A percentile compares a stretch with the other conserved stretches of the same genome.
phyloP scores from a whole-genome alignment of 2,329 filamentous ascomycete genomes.

The Trichothecium sympodiale region DNA sequence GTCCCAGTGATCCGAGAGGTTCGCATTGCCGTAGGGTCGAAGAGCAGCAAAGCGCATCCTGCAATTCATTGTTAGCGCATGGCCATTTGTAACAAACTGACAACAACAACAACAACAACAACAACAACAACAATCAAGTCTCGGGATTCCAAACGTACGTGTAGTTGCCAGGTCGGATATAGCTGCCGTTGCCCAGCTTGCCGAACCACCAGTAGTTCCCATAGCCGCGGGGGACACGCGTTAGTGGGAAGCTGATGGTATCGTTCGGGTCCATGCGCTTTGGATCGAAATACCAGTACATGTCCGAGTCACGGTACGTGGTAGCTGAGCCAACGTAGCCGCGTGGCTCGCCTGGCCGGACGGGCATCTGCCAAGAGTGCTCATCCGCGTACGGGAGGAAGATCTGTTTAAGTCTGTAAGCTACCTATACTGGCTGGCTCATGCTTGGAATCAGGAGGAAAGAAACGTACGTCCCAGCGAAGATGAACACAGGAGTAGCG shows the following conservation, averaged over 20 bases:
- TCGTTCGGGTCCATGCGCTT: slow-evolving; percentile 23
- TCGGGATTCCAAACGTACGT: too few relatives aligned
- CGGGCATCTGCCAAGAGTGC: slow-evolving; percentile 29
- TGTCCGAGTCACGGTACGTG: slow-evolving; percentile 21
- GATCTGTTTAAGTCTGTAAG: slow-evolving; percentile 15
- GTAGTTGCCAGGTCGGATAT: slow-evolving; percentile 28
- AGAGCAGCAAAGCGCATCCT: slow-evolving; percentile 30
- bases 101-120: too few relatives aligned
- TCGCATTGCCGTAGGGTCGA: slow-evolving; percentile 28
- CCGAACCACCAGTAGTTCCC: slow-evolving; percentile 30
- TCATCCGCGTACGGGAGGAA: slow-evolving; percentile 27
- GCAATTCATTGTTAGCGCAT: not conserved
- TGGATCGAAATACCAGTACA: slow-evolving; percentile 23
- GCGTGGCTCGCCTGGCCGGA: slow-evolving; percentile 18
- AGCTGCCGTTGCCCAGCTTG: slow-evolving; percentile 27
- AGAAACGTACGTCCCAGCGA: slow-evolving; percentile 21
- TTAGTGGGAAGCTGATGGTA: slow-evolving; percentile 25
- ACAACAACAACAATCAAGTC: too few relatives aligned
- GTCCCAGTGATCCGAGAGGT: slow-evolving; percentile 30
- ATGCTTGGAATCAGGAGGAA: not conserved
- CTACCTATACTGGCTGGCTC: not conserved
- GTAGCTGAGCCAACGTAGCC: slow-evolving; percentile 32
- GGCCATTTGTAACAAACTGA: not conserved
- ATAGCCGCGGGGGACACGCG: slow-evolving; percentile 19
- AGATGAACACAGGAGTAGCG: slow-evolving; percentile 22